These are phyloP conservation scores for Trichaptum fuscoviolaceum DNA, from an alignment of 768 basidiomycete genomes.

Conservation along the genomic window DNA sequence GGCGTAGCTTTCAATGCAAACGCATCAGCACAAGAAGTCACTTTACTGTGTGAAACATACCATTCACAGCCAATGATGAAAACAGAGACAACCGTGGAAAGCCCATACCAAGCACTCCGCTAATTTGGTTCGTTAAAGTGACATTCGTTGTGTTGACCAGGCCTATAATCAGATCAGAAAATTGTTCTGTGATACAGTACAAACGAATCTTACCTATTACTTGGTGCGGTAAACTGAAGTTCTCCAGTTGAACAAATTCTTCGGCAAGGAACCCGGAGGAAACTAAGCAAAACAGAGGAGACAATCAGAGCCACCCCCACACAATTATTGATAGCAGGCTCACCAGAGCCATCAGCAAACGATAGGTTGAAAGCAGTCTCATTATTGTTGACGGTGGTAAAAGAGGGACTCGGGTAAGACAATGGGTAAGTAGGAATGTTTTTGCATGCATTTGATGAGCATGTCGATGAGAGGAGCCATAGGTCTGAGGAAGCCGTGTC, in stretches of 20 bases:
- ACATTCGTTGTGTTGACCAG: constrained; percentile 60
- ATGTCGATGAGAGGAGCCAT: constrained; percentile 65
- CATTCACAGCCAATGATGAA: constrained; percentile 36
- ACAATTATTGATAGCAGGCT: constrained; percentile 20
- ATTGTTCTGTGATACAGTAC: not conserved
- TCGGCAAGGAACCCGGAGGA: constrained; percentile 66
- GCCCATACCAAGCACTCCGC: constrained; percentile 71
- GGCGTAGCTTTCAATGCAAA: constrained; percentile 48
- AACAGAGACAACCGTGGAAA: constrained; percentile 71
- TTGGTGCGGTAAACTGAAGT: constrained; percentile 55
- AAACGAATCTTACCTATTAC: constrained; percentile 51
- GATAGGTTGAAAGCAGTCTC: constrained; percentile 50
- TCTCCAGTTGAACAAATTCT: constrained; percentile 57
- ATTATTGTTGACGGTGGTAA: constrained; percentile 55
- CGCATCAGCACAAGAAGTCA: not conserved
- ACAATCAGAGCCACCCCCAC: not conserved
- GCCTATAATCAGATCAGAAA: constrained; percentile 30
- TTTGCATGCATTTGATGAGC: constrained; percentile 49
- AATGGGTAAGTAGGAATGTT: constrained; percentile 67
- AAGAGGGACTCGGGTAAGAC: constrained; percentile 59
- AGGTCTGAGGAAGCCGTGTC: constrained; percentile 74
- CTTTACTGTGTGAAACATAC: constrained; percentile 29
- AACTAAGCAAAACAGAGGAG: constrained; percentile 30
- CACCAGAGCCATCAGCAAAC: constrained; percentile 69
- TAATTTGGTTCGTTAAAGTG: constrained; percentile 54